A percentile compares a stretch with the other conserved stretches of the same genome.
Evolutionary conservation across 2,329 filamentous ascomycete genomes (phyloP).

Genomic region (Ophiostoma sp.): DNA sequence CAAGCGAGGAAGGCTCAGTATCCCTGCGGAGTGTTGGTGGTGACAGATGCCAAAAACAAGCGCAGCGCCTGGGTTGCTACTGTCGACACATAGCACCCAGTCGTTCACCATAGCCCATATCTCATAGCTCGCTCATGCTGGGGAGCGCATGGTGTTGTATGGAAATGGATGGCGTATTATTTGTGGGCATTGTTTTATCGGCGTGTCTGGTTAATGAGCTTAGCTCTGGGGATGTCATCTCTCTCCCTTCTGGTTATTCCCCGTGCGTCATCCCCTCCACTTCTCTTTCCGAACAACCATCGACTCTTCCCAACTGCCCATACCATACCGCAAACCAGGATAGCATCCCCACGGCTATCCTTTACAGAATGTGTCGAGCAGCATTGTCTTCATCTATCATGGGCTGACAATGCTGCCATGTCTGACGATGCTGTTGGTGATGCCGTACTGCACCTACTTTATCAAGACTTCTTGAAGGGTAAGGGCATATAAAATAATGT

Average conservation of each 20-base stretch:
- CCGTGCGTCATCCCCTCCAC: neutral
- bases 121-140: neutral
- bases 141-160: neutral
- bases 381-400: neutral
- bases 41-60: neutral
- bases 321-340: conserved; percentile 4
- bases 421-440: neutral
- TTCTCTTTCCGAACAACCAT: neutral
- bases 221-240: neutral
- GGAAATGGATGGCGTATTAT: neutral
- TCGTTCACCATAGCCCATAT: neutral
- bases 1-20: neutral
- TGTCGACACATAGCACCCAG: neutral
- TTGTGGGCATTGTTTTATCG: conserved; percentile 7
- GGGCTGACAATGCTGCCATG: neutral
- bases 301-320: neutral
- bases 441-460: neutral
- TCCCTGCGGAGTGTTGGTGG: neutral
- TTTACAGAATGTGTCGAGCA: neutral
- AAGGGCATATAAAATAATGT: neutral
- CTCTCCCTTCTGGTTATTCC: neutral
- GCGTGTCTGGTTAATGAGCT: conserved; percentile 12
- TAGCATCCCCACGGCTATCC: neutral
- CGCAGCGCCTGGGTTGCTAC: neutral
- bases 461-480: neutral